These are phyloP conservation scores for Dendrobium nobile DNA, from an alignment of 106 monocot species.

Conservation along the genomic window DNA sequence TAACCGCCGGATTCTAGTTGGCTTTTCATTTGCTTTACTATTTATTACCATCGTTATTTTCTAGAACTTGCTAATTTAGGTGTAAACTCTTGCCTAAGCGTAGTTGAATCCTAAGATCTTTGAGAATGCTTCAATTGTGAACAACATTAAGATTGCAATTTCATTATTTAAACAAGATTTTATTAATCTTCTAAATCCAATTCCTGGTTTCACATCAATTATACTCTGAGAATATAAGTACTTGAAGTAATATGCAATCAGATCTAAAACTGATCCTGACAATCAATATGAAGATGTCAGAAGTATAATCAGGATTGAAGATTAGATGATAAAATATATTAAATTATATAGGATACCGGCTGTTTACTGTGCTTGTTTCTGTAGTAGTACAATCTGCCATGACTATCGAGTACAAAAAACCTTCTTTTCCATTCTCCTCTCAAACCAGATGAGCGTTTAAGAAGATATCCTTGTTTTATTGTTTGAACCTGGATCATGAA, in stretches of 20 bases:
- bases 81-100: no score
- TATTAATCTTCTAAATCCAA: no score
- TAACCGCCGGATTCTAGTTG: no score
- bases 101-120: no score
- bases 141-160: no score
- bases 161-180: no score
- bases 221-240: not conserved
- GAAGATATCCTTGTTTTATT: constrained; percentile 97
- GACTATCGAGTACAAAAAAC: constrained; percentile 96
- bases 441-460: constrained; percentile 71
- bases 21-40: no score
- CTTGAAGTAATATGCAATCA: not conserved
- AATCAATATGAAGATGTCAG: not conserved
- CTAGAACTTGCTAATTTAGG: no score
- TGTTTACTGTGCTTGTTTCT: constrained; percentile 61
- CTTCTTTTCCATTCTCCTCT: constrained; percentile 91
- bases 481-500: constrained; percentile 62
- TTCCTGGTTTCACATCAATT: no score
- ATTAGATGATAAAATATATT: not conserved
- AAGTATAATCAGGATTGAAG: not conserved
- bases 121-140: no score
- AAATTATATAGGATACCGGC: constrained; percentile 31
- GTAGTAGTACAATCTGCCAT: constrained; percentile 86
- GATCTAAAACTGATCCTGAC: not conserved
- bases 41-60: no score